A percentile compares a stretch with the other conserved stretches of the same genome.
These are phyloP conservation scores for Venturia oleaginea DNA, from an alignment of 2,329 filamentous ascomycete species.

Conservation along the genomic window DNA sequence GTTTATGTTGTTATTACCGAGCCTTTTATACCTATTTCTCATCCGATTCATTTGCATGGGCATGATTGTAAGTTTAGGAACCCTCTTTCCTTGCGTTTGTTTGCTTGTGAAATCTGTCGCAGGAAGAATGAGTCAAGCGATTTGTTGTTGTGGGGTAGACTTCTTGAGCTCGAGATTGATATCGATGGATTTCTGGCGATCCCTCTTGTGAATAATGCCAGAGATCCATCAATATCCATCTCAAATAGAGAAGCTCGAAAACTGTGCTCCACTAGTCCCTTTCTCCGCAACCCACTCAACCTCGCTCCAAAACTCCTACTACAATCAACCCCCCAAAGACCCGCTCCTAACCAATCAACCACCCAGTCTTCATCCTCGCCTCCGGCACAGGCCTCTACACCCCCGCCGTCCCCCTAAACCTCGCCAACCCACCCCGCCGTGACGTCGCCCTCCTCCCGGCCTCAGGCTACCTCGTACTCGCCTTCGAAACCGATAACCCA, in stretches of 20 bases:
- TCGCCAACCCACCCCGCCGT: conserved; percentile 25
- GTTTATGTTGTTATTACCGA: conserved; percentile 14
- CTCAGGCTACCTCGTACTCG: conserved; percentile 26
- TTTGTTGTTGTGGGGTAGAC: too few relatives aligned
- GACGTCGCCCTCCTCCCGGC: conserved; percentile 26
- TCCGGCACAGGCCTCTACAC: conserved; percentile 22
- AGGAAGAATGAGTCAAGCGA: too few relatives aligned
- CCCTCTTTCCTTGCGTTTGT: background rate
- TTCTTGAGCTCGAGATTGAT: too few relatives aligned
- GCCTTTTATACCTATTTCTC: conserved; percentile 8
- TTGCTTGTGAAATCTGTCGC: too few relatives aligned
- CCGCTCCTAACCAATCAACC: background rate
- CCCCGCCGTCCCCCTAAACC: conserved; percentile 19
- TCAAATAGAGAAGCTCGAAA: too few relatives aligned
- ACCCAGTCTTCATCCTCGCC: conserved; percentile 19
- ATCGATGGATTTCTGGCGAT: too few relatives aligned
- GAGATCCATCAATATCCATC: too few relatives aligned
- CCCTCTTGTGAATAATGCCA: too few relatives aligned
- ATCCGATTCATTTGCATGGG: conserved; percentile 17
- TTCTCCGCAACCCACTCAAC: too few relatives aligned
- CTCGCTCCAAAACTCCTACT: too few relatives aligned
- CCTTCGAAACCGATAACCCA: conserved; percentile 29
- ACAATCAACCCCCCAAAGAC: background rate
- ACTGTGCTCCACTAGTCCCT: too few relatives aligned
- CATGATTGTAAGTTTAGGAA: conserved; percentile 22